Evolutionary conservation across 2,329 filamentous ascomycete species (phyloP), one percentile per base, ranked within the genome.

Genomic region (Chaetomiaceae sp.): DNA sequence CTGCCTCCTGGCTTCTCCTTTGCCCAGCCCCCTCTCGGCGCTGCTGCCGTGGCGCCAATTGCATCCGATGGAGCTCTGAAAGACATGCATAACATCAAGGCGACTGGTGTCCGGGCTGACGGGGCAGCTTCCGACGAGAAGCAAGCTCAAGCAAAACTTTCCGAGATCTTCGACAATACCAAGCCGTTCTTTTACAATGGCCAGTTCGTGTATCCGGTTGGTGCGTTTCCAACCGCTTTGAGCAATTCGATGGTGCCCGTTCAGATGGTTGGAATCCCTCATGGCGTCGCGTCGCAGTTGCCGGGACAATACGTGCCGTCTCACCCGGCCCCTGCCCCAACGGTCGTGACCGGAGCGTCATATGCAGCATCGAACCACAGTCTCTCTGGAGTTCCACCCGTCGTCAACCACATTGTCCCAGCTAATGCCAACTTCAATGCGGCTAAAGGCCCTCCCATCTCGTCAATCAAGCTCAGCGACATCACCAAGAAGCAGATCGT

Each of bases 391-490:
- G 47, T 49, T 18, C 54, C 35, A 43, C 45, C 48, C 12, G 42
- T 38, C 47, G 45, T 45, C 44, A 43, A 43, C 41, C 36, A 47
- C 47, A 43, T 47, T 45, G 37, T 50, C 14, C 54, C 48, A 19
- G 46, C 42, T 42, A 51, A 50, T 51, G 47, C 51, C 37, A 53
- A 49, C 43, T 45, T 56, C 55, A 48, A 60, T 42, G 62, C 45
- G 38, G 60, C 50, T 56, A 57, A 56, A 12, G 59, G 58, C 34
- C 69, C 73, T 11, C 76, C 73, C 3, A 66, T 74, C 19, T 79
- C 78, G n/a, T 80, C 78, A 6, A 81, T 81, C 51, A 71, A 71
- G 18, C 73, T 72, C 4, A 81, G 78, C 54, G 74, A 78, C n/a
- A 78, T 81, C 54, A 81, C 76, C 7, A 76, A 67, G 58, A 76